Evolutionary conservation across 2,329 filamentous ascomycete species (phyloP).

Genomic region (Zarea fungicola): DNA sequence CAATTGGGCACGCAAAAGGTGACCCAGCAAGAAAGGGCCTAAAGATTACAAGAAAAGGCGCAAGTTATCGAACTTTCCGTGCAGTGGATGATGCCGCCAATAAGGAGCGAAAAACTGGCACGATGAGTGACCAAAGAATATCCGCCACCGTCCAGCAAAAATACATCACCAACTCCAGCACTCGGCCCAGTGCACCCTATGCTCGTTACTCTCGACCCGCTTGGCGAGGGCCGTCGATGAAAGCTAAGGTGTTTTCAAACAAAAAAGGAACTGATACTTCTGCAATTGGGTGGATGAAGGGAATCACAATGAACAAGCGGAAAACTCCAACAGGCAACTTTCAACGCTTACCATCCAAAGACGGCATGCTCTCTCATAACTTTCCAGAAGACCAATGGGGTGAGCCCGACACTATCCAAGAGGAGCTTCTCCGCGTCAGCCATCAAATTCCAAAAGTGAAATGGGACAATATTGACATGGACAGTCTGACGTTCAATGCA

Average conservation of each 20-base stretch:
- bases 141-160: slow-evolving; percentile 37
- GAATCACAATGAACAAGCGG: slow-evolving; percentile 57
- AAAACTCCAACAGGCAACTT: slow-evolving; percentile 37
- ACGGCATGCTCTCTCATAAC: slow-evolving; percentile 45
- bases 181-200: slow-evolving; percentile 31
- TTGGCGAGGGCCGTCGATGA: slow-evolving; percentile 57
- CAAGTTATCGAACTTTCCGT: slow-evolving; percentile 79
- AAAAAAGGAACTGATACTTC: slow-evolving; percentile 43
- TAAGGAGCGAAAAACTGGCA: slow-evolving; percentile 53
- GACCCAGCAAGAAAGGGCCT: slow-evolving; percentile 58
- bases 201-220: slow-evolving; percentile 30
- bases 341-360: slow-evolving; percentile 45
- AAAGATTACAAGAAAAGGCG: slow-evolving; percentile 75
- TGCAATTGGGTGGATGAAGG: slow-evolving; percentile 66
- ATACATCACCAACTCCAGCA: slow-evolving; percentile 39
- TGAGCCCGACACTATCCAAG: slow-evolving; percentile 57
- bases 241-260: slow-evolving; percentile 41
- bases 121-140: slow-evolving; percentile 56
- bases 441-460: slow-evolving; percentile 58
- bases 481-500: slow-evolving; percentile 52
- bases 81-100: slow-evolving; percentile 58
- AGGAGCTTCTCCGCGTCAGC: slow-evolving; percentile 59
- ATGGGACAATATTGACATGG: slow-evolving; percentile 61
- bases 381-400: slow-evolving; percentile 54
- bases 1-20: slow-evolving; percentile 70